Conservation (phyloP, 257 asterid species). For the Fraxinus cuspidata region DNA sequence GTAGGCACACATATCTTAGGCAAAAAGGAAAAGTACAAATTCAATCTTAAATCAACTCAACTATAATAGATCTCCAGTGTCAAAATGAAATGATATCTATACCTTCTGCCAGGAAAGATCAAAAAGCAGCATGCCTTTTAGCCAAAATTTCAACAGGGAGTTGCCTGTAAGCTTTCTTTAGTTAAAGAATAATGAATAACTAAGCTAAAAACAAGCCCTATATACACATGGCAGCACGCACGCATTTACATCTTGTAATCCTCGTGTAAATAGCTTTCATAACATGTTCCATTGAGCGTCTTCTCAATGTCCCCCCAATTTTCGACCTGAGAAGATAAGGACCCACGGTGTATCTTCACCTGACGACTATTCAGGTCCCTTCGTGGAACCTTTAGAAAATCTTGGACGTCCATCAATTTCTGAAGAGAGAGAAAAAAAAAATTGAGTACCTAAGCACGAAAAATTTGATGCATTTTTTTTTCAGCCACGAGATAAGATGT, state of each 20-base stretch:
- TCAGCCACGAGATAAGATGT: conserved; percentile 2
- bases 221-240: conserved; percentile 33
- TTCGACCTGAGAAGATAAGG: conserved; percentile 72
- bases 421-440: conserved; percentile 24
- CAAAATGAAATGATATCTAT: neutral
- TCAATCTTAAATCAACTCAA: neutral
- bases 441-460: neutral
- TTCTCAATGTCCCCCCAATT: conserved; percentile 79
- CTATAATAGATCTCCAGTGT: neutral
- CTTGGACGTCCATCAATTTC: conserved; percentile 80
- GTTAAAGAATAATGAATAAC: conserved; percentile 56
- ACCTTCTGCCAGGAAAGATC: neutral
- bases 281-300: conserved; percentile 72
- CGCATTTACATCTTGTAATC: conserved; percentile 62
- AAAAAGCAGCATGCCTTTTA: neutral
- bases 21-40: too few species aligned
- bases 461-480: neutral
- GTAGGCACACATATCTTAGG: too few species aligned
- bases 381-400: conserved; percentile 71
- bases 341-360: conserved; percentile 86
- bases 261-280: conserved; percentile 52
- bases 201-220: conserved; percentile 32
- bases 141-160: conserved; percentile 56
- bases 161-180: conserved; percentile 40
- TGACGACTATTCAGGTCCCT: conserved; percentile 72